phyloP scores from a whole-genome alignment of 441 rosid genomes.

The Croton setiger region DNA sequence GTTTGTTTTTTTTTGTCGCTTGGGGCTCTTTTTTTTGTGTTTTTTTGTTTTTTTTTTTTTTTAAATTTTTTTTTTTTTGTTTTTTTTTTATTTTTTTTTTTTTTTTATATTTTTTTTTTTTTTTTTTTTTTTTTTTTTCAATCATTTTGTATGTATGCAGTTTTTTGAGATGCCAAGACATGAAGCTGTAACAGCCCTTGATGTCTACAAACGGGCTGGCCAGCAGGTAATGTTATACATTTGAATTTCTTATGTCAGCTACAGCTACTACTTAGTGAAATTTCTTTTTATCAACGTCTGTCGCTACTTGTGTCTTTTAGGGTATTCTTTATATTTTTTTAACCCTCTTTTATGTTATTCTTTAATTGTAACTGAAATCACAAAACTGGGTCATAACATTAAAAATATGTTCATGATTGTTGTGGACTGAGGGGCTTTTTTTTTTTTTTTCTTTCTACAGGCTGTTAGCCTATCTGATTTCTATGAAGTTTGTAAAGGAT shows the following conservation, averaged over 20 bases:
- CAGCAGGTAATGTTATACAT: conserved; percentile 66
- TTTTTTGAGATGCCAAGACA: conserved; percentile 99
- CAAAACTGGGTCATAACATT: not conserved
- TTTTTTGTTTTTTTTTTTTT: no score
- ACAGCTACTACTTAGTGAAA: not conserved
- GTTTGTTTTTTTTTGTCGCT: no score
- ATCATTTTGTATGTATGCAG: conserved; percentile 41
- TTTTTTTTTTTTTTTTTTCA: not conserved
- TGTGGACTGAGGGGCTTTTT: not conserved
- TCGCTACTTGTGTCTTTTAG: not conserved
- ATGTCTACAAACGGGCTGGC: conserved; percentile 88
- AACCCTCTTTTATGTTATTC: not conserved
- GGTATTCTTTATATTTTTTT: no score
- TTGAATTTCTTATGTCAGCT: conserved; percentile 2
- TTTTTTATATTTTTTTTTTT: no score
- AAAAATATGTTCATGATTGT: not conserved
- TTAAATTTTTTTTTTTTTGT: no score
- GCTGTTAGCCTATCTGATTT: conserved; percentile 88
- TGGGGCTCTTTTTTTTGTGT: no score
- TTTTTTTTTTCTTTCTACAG: conserved; percentile 37
- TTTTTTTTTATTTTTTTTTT: no score
- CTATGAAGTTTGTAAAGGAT: conserved; percentile 88
- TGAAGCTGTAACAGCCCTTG: conserved; percentile 91
- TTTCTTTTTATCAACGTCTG: not conserved
- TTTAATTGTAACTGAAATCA: not conserved